Base-by-base conservation (phyloP, 495 filamentous ascomycete species). In the Penicillium psychrofluorescens region DNA sequence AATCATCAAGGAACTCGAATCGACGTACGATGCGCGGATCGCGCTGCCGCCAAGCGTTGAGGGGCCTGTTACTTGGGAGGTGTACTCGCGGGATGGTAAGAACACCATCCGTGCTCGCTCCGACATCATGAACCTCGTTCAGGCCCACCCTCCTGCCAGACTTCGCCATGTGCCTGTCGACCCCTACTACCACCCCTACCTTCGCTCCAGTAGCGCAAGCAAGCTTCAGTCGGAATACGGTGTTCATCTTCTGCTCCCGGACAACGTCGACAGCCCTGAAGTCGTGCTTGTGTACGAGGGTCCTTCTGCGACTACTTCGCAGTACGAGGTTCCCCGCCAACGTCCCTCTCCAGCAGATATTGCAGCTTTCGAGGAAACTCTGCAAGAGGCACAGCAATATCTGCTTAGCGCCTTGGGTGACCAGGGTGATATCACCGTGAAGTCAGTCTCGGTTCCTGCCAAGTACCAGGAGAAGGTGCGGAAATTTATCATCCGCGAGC, bases 261-360 rank as follows among this genome's bases (percentile, higher is more conserved):
- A 86, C 14, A 69, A 79, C 2, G 72, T 82, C 33, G 61, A 79
- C 32, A 72, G 74, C 40, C 61, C 70, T 1, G 78, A 88, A n/a
- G 69, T 95, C 14, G 72, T 95, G 31, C 74, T 96, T 28, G 85
- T 96, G 8, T 95, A 87, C 53, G 90, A 96, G 59, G 89, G 85
- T 14, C 66, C 74, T 2, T 66, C 68, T 14, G 68, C 75, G 29
- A 61, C 70, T 0, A 69, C 70, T 10, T 55, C 78, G 16, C 63
- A 73, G 7, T 90, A 88, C 52, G 69, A 87, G 53, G 63, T 94
- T 37, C 85, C 90, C 4, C 68, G 73, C 31, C 74, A 76, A 45
- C 76, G 75, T 15, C 81, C 82, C 16, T 75, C 72, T 12, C 58
- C 76, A 13, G 61, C 70, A 12, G 85, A 90, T 32, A 58, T 85